Conservation (phyloP, 805 yeast genomes). For the Lipomyces chichibuensis region DNA sequence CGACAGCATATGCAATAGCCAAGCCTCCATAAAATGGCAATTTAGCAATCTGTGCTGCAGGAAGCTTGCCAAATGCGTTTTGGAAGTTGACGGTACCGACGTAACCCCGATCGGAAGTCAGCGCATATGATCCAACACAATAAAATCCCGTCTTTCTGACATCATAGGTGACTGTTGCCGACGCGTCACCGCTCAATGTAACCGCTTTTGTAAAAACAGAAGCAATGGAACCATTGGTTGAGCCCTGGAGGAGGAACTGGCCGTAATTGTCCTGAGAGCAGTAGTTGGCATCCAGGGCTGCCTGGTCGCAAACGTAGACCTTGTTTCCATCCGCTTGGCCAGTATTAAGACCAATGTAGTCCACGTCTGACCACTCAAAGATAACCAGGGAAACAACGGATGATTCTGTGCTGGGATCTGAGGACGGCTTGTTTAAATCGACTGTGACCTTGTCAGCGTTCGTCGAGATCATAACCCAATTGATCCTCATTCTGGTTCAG, state of each 20-base stretch:
- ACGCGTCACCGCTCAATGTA: slow-evolving; percentile 57
- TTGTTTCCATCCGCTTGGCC: slow-evolving; percentile 46
- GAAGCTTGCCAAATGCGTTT: slow-evolving; percentile 86
- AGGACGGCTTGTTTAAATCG: background rate
- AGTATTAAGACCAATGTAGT: slow-evolving; percentile 60
- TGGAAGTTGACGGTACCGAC: slow-evolving; percentile 76
- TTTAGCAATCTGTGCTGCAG: slow-evolving; percentile 90
- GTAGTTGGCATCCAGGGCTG: slow-evolving; percentile 57
- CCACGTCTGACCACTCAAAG: slow-evolving; percentile 81
- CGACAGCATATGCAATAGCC: slow-evolving; percentile 79
- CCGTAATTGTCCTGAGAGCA: slow-evolving; percentile 64
- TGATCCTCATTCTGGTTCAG: slow-evolving; percentile 41
- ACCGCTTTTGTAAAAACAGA: slow-evolving; percentile 31
- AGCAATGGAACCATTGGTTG: slow-evolving; percentile 23
- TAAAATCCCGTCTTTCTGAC: slow-evolving; percentile 84
- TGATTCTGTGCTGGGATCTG: slow-evolving; percentile 33
- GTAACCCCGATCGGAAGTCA: slow-evolving; percentile 51
- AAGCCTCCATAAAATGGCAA: slow-evolving; percentile 84
- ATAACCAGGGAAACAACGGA: slow-evolving; percentile 66
- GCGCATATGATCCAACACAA: slow-evolving; percentile 76
- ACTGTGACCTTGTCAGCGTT: background rate
- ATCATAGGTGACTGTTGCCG: slow-evolving; percentile 60
- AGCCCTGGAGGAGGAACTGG: slow-evolving; percentile 58
- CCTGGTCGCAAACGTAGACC: slow-evolving; percentile 72
- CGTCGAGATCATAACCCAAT: slow-evolving; percentile 33